Conservation (phyloP, 2,329 filamentous ascomycete species). For the Apiospora hydei region DNA sequence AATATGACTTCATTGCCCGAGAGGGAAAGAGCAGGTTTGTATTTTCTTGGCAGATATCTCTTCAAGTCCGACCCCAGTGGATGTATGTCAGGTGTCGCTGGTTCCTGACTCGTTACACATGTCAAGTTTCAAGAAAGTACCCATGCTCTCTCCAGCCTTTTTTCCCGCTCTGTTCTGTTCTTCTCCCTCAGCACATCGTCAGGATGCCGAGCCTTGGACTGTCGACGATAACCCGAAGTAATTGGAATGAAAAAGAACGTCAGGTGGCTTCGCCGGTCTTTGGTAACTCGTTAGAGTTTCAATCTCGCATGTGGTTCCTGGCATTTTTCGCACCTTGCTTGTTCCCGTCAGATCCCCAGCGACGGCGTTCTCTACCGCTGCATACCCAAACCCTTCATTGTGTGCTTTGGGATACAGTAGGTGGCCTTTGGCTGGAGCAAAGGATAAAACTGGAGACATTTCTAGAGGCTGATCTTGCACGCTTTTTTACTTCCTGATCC, state of each 20-base stretch:
- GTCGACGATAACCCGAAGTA: not conserved
- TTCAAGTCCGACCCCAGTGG: not conserved
- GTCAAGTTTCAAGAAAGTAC: slow-evolving; percentile 7
- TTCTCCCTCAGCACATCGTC: not conserved
- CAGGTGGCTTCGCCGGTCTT: not conserved
- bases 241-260: not conserved
- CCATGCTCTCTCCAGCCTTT: not conserved
- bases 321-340: not conserved
- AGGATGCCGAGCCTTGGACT: not conserved
- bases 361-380: not conserved
- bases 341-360: not conserved
- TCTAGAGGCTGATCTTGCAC: not conserved
- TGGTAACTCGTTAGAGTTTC: not conserved
- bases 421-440: not conserved
- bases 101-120: slow-evolving; percentile 9
- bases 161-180: not conserved
- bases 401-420: not conserved
- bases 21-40: not conserved
- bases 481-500: not conserved
- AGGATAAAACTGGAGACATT: slow-evolving; percentile 2
- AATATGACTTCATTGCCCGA: slow-evolving; percentile 1
- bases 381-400: not conserved
- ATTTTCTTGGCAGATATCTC: not conserved
- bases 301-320: not conserved
- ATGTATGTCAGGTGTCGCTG: slow-evolving; percentile 3